phyloP scores from a whole-genome alignment of 2,329 filamentous ascomycete species.

The Microdochium paspali region DNA sequence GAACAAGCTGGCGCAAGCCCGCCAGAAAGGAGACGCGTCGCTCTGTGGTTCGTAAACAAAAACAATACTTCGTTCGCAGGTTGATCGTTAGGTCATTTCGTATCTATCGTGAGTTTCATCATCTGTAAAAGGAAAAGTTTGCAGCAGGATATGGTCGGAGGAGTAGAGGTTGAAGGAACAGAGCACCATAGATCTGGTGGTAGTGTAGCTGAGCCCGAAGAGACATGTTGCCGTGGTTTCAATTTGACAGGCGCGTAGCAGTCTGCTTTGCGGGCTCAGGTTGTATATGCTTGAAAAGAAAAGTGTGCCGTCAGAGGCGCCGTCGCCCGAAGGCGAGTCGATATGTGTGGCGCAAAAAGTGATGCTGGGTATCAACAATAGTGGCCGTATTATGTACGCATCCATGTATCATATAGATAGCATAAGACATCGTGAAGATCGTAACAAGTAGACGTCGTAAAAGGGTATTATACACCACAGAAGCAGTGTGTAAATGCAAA shows the following conservation, averaged over 20 bases:
- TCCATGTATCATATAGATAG: slow-evolving; percentile 1
- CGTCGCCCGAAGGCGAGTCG: too few species aligned
- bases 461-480: slow-evolving; percentile 9
- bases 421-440: slow-evolving; percentile 6
- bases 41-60: too few species aligned
- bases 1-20: too few species aligned
- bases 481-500: slow-evolving; percentile 7
- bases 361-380: slow-evolving; percentile 6
- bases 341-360: neutral
- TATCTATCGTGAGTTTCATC: slow-evolving; percentile 18
- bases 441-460: slow-evolving; percentile 1
- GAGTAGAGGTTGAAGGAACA: slow-evolving; percentile 8
- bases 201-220: too few species aligned
- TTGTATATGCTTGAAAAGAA: too few species aligned
- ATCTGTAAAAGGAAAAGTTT: slow-evolving; percentile 6
- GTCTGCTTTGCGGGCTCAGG: too few species aligned
- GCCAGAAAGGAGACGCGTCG: too few species aligned
- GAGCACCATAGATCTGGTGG: too few species aligned
- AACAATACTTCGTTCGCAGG: too few species aligned
- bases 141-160: slow-evolving; percentile 3
- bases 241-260: too few species aligned
- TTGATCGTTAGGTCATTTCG: slow-evolving; percentile 13
- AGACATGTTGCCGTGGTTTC: too few species aligned
- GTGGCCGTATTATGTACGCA: slow-evolving; percentile 1
- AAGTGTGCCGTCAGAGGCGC: too few species aligned